These are phyloP conservation scores for Agaricus sinodeliciosus DNA, from an alignment of 768 basidiomycete species.

Conservation along the genomic window DNA sequence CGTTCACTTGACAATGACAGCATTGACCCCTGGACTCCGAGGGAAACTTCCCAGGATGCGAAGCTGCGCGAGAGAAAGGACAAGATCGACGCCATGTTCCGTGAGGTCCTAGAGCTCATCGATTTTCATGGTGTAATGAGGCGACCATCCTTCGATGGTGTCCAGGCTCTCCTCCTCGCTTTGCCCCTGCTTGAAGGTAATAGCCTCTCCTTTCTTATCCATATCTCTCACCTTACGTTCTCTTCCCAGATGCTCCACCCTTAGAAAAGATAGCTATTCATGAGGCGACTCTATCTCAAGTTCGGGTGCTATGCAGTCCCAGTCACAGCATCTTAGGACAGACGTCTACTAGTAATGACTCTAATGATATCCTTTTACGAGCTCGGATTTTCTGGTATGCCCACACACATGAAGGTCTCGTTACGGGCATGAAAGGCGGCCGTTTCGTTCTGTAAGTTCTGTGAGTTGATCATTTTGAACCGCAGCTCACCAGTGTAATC, in stretches of 20 bases:
- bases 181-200: slow-evolving; percentile 82
- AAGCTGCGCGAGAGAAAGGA: slow-evolving; percentile 41
- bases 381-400: slow-evolving; percentile 89
- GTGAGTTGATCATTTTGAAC: background rate
- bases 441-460: slow-evolving; percentile 67
- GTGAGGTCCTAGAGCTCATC: slow-evolving; percentile 72
- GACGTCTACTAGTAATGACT: slow-evolving; percentile 37
- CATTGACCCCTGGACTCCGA: slow-evolving; percentile 16
- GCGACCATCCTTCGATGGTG: slow-evolving; percentile 82
- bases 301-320: slow-evolving; percentile 65
- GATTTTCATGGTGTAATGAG: slow-evolving; percentile 76
- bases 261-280: slow-evolving; percentile 60
- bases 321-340: slow-evolving; percentile 24
- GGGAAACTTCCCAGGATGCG: slow-evolving; percentile 24
- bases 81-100: slow-evolving; percentile 61
- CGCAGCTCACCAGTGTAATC: background rate
- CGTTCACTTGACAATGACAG: slow-evolving; percentile 1
- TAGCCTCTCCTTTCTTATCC: slow-evolving; percentile 11
- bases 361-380: slow-evolving; percentile 58
- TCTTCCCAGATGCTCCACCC: slow-evolving; percentile 32
- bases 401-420: slow-evolving; percentile 78
- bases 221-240: background rate
- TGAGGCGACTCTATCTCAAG: slow-evolving; percentile 78
- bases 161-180: slow-evolving; percentile 70
- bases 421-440: slow-evolving; percentile 78